These are phyloP conservation scores for Tranzscheliella williamsii DNA, from an alignment of 1,284 basidiomycete species.

Conservation along the genomic window DNA sequence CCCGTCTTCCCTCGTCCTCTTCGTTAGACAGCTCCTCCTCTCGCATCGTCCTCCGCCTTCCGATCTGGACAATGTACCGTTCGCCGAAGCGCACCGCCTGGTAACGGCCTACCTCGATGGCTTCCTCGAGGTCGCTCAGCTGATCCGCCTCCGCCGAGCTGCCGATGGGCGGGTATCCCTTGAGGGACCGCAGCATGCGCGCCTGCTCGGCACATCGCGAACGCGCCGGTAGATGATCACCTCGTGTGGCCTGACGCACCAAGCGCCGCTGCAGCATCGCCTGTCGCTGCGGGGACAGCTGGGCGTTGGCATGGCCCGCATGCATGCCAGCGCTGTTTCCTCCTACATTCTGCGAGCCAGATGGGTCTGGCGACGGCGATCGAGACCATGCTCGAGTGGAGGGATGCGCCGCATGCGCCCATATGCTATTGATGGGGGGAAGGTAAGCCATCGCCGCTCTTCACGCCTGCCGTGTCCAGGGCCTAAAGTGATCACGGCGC, in stretches of 20 bases:
- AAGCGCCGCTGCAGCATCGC: constrained; percentile 20
- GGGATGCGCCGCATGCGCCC: constrained; percentile 34
- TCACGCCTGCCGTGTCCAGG: no score
- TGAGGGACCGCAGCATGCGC: constrained; percentile 39
- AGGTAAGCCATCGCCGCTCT: constrained; percentile 33
- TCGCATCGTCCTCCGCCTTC: constrained; percentile 40
- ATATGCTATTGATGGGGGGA: constrained; percentile 27
- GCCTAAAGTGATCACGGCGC: no score
- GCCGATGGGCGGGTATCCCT: constrained; percentile 50
- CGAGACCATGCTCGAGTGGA: constrained; percentile 33
- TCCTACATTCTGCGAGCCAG: not conserved
- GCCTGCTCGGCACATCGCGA: constrained; percentile 38
- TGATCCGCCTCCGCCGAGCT: constrained; percentile 49
- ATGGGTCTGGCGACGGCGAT: constrained; percentile 27
- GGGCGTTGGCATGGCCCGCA: constrained; percentile 8
- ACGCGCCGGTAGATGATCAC: constrained; percentile 39
- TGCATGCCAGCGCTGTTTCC: not conserved
- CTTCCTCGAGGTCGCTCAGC: constrained; percentile 52
- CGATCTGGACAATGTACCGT: constrained; percentile 53
- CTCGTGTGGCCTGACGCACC: constrained; percentile 37
- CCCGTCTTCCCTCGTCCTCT: constrained; percentile 38
- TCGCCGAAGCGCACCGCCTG: constrained; percentile 49
- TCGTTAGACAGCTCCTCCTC: constrained; percentile 50
- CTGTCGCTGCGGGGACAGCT: constrained; percentile 18
- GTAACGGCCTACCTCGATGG: constrained; percentile 44